A percentile compares a stretch with the other conserved stretches of the same genome.
Conservation (phyloP, 106 monocot genomes). For the Ottelia alismoides region DNA sequence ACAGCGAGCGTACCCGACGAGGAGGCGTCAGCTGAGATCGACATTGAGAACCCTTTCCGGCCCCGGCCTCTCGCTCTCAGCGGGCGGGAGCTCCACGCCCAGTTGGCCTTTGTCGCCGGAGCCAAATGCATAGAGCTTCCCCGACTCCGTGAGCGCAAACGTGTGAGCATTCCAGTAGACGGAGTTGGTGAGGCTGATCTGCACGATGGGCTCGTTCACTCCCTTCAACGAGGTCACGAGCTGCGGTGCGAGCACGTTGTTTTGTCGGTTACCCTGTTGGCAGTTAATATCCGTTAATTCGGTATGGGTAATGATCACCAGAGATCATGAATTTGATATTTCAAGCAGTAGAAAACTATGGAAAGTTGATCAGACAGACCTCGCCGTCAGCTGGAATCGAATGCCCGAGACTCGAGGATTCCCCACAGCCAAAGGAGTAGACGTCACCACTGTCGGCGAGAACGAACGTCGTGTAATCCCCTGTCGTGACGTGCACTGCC, state of each 20-base stretch:
- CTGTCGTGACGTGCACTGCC: constrained; percentile 90
- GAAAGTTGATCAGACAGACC: no score
- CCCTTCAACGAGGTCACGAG: constrained; percentile 71
- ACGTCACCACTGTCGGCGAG: constrained; percentile 78
- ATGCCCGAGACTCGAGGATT: constrained; percentile 91
- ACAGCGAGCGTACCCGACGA: no score
- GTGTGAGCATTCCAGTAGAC: constrained; percentile 98
- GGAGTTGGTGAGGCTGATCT: constrained; percentile 91
- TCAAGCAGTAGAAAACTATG: no score
- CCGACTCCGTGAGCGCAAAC: constrained; percentile 78
- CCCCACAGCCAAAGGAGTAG: constrained; percentile 94
- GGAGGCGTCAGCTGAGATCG: constrained; percentile 70
- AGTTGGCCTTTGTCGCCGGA: constrained; percentile 97
- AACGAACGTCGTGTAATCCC: constrained; percentile 91
- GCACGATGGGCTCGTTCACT: constrained; percentile 68
- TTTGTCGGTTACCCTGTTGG: constrained; percentile 55
- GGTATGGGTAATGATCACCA: no score
- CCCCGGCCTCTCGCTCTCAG: constrained; percentile 55
- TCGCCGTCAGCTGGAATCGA: constrained; percentile 30
- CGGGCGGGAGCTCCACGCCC: constrained; percentile 50
- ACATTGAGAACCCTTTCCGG: constrained; percentile 75
- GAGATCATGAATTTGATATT: no score
- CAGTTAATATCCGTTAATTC: no score
- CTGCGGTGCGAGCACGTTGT: constrained; percentile 64
- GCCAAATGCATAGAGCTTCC: constrained; percentile 83